Percentiles rank a stretch among this genome's conserved stretches.
Evolutionary conservation across 1,284 basidiomycete species (phyloP).

Genomic region (Melanopsichium pennsylvanicum): DNA sequence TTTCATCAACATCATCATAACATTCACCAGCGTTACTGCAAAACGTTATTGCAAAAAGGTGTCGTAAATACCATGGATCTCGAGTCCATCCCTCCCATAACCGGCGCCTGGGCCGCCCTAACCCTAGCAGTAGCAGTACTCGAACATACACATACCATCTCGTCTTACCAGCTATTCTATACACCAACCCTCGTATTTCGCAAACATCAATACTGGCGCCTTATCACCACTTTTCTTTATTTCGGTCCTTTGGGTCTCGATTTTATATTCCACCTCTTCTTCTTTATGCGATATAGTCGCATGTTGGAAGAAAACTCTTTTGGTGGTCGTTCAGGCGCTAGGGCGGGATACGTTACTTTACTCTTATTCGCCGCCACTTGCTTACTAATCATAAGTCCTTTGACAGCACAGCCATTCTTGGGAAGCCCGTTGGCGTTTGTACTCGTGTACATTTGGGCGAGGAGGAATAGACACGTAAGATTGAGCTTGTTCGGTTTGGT

Average conservation of each 20-base stretch:
- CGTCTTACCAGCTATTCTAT: slow-evolving; percentile 58
- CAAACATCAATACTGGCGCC: slow-evolving; percentile 78
- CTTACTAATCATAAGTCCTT: slow-evolving; percentile 50
- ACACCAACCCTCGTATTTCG: slow-evolving; percentile 55
- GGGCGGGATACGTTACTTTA: slow-evolving; percentile 92
- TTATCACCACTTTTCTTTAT: slow-evolving; percentile 90
- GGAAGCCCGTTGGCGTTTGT: slow-evolving; percentile 68
- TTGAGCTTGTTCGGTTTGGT: slow-evolving; percentile 93
- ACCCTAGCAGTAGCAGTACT: slow-evolving; percentile 48
- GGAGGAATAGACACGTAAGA: slow-evolving; percentile 90
- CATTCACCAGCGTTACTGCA: not conserved
- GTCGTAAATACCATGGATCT: slow-evolving; percentile 64
- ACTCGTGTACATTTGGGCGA: slow-evolving; percentile 94
- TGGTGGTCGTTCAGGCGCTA: slow-evolving; percentile 77
- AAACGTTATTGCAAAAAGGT: too few relatives aligned
- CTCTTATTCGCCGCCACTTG: slow-evolving; percentile 80
- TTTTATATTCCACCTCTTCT: slow-evolving; percentile 95
- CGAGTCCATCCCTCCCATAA: slow-evolving; percentile 59
- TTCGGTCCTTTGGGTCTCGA: slow-evolving; percentile 87
- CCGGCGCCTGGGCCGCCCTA: slow-evolving; percentile 49
- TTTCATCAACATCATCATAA: not conserved
- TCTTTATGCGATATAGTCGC: slow-evolving; percentile 95
- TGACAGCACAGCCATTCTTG: slow-evolving; percentile 66
- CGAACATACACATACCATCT: slow-evolving; percentile 55
- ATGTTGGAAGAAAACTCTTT: slow-evolving; percentile 96